A percentile compares a stretch with the other conserved stretches of the same genome.
These are phyloP conservation scores for Trametes hirsuta DNA, from an alignment of 1,284 basidiomycete genomes.

Conservation along the genomic window DNA sequence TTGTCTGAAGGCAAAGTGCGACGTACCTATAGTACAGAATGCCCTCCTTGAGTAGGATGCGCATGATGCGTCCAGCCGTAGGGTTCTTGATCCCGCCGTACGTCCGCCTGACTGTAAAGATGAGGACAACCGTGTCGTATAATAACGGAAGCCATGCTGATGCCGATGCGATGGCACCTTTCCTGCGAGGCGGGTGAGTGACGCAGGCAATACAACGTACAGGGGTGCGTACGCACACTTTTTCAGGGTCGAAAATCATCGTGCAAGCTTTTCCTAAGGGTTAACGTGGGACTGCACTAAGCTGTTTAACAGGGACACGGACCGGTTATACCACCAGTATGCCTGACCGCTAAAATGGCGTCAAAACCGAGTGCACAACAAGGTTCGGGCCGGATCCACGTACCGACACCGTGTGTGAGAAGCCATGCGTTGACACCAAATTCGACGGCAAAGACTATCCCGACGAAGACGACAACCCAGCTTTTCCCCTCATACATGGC, in stretches of 20 bases:
- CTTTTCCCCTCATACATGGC: constrained; percentile 47
- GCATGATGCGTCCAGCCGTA: constrained; percentile 46
- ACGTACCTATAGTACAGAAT: constrained; percentile 55
- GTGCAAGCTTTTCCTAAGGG: constrained; percentile 48
- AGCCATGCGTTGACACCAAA: constrained; percentile 52
- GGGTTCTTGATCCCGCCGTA: constrained; percentile 43
- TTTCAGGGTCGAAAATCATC: constrained; percentile 48
- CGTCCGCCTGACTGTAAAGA: constrained; percentile 49
- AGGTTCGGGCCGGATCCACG: background rate
- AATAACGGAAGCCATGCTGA: constrained; percentile 59
- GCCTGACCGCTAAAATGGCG: constrained; percentile 13
- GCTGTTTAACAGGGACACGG: background rate
- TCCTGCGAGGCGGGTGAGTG: constrained; percentile 1
- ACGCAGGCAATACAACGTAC: background rate
- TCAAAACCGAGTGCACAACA: background rate
- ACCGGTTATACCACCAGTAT: constrained; percentile 17
- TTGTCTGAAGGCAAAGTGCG: background rate
- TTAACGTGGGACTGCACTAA: background rate
- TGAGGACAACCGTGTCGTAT: constrained; percentile 57
- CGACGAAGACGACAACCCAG: constrained; percentile 41
- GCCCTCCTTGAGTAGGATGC: constrained; percentile 55
- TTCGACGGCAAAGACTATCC: constrained; percentile 42
- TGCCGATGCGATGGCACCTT: constrained; percentile 41
- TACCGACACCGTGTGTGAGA: constrained; percentile 35
- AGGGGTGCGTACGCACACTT: constrained; percentile 36